Evolutionary conservation across 768 basidiomycete genomes (phyloP).

Genomic region (Boletus rufocinnamomeus): DNA sequence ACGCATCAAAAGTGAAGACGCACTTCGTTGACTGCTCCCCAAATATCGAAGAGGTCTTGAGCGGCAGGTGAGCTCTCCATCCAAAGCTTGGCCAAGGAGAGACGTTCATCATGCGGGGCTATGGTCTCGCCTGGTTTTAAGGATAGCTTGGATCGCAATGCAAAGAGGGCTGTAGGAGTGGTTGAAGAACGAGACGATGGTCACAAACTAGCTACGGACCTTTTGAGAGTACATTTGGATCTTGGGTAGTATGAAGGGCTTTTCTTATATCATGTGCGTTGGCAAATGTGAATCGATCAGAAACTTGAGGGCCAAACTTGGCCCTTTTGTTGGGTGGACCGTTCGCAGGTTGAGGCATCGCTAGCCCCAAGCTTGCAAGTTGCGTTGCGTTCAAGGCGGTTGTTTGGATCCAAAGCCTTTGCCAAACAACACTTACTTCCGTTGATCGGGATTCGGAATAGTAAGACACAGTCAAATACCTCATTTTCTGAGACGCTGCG

Average conservation of each 20-base stretch:
- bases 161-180: conserved; percentile 41
- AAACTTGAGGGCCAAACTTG: conserved; percentile 17
- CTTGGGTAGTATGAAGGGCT: conserved; percentile 18
- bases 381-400: conserved; percentile 3
- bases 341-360: conserved; percentile 20
- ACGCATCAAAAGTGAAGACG: conserved; percentile 17
- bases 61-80: conserved; percentile 56
- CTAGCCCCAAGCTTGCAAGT: background rate
- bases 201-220: conserved; percentile 16
- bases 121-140: conserved; percentile 52
- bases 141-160: conserved; percentile 58
- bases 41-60: conserved; percentile 61
- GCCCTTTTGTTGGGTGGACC: conserved; percentile 25
- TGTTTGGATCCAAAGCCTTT: conserved; percentile 31
- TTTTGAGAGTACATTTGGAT: conserved; percentile 20
- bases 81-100: conserved; percentile 64
- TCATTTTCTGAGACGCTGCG: too few relatives aligned
- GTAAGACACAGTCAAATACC: too few relatives aligned
- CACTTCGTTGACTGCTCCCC: conserved; percentile 58
- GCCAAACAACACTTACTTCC: conserved; percentile 16
- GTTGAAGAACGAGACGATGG: background rate
- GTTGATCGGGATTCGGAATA: background rate
- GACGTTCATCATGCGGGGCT: conserved; percentile 56
- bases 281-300: conserved; percentile 18
- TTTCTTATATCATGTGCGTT: conserved; percentile 28